Evolutionary conservation across 345 rosid species (phyloP).

Genomic region (Microcos paniculata): DNA sequence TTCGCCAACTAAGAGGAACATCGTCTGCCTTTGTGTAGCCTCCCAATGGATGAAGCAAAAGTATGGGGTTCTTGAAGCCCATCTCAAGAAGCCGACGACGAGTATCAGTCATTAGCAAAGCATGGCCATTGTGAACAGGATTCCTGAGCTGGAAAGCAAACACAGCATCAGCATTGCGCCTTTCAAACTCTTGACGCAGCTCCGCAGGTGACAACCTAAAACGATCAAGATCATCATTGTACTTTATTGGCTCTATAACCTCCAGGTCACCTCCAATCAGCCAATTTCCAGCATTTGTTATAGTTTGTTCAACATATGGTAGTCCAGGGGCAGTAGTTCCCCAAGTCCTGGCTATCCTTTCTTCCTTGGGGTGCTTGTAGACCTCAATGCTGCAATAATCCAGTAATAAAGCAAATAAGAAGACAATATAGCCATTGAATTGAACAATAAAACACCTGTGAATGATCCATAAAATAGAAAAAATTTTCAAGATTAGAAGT

Average conservation of each 20-base stretch:
- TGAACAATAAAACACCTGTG: neutral
- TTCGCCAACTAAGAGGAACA: constrained; percentile 96
- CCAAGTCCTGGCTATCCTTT: constrained; percentile 95
- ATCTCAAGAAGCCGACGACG: constrained; percentile 87
- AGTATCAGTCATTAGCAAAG: constrained; percentile 94
- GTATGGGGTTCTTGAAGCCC: constrained; percentile 94
- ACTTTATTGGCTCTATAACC: constrained; percentile 86
- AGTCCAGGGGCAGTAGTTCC: constrained; percentile 93
- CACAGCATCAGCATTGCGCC: constrained; percentile 92
- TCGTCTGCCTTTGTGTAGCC: constrained; percentile 98
- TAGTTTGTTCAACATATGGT: constrained; percentile 81
- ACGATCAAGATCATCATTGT: constrained; percentile 85
- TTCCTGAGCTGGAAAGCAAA: constrained; percentile 99
- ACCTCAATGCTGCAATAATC: constrained; percentile 71
- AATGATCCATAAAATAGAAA: neutral
- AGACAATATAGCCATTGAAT: neutral
- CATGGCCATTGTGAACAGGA: constrained; percentile 98
- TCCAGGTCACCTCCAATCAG: constrained; percentile 92
- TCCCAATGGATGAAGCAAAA: constrained; percentile 94
- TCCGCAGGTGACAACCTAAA: constrained; percentile 85
- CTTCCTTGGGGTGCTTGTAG: constrained; percentile 97
- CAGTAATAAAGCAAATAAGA: constrained; percentile 13
- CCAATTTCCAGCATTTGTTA: constrained; percentile 83
- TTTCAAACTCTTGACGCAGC: constrained; percentile 73
- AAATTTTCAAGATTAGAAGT: neutral